These are phyloP conservation scores for Aspergillus sp. DNA, from an alignment of 2,329 filamentous ascomycete species.

Conservation along the genomic window DNA sequence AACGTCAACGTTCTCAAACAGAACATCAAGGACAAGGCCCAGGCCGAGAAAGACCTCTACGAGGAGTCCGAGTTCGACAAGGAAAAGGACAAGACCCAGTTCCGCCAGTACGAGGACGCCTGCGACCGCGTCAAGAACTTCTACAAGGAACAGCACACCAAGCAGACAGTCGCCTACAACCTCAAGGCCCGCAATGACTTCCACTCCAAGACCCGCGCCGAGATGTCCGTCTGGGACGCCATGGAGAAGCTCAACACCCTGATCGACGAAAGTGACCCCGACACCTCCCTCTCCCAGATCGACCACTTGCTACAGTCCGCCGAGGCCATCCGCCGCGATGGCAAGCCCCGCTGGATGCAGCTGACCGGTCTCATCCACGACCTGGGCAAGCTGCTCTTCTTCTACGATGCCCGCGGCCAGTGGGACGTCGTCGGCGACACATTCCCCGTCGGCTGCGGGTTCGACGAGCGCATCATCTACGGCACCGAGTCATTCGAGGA, in stretches of 20 bases:
- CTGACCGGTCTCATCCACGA: conserved; percentile 50
- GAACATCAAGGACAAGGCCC: conserved; percentile 45
- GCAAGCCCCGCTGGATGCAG: conserved; percentile 51
- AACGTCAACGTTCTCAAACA: conserved; percentile 61
- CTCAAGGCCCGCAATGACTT: conserved; percentile 73
- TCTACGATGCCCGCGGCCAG: conserved; percentile 75
- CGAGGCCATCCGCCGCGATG: conserved; percentile 81
- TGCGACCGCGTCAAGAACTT: conserved; percentile 84
- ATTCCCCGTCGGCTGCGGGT: conserved; percentile 48
- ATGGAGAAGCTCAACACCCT: conserved; percentile 91
- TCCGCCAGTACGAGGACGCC: conserved; percentile 79
- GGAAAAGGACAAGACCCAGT: conserved; percentile 75
- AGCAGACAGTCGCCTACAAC: conserved; percentile 68
- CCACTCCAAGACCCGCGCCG: conserved; percentile 64
- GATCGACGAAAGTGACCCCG: conserved; percentile 87
- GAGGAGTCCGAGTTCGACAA: conserved; percentile 67
- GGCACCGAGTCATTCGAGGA: conserved; percentile 68
- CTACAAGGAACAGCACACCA: conserved; percentile 70
- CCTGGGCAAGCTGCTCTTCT: conserved; percentile 47
- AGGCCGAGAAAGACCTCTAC: conserved; percentile 44
- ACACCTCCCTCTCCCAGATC: conserved; percentile 84
- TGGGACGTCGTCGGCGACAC: conserved; percentile 83
- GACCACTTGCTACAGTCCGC: conserved; percentile 86
- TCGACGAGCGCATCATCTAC: conserved; percentile 75
- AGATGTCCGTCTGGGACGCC: conserved; percentile 87